A percentile compares a stretch with the other conserved stretches of the same genome.
Evolutionary conservation across 2,329 filamentous ascomycete genomes (phyloP).

Genomic region (Coniella vitis): DNA sequence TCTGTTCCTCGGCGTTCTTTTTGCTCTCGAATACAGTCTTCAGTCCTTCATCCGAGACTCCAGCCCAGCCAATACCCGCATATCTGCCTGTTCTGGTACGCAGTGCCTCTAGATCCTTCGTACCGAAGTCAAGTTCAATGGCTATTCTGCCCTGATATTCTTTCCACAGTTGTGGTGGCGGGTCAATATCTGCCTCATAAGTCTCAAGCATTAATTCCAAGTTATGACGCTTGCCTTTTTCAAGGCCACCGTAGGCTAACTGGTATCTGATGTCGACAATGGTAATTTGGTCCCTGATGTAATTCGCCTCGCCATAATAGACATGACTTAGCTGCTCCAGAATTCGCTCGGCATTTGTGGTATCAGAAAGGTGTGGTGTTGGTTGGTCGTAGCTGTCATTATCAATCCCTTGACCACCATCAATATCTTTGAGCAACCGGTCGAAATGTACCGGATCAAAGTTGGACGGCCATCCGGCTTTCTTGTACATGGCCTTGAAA

Average conservation of each 20-base stretch:
- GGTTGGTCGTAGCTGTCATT: background rate
- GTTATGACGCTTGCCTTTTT: background rate
- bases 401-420: background rate
- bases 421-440: background rate
- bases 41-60: background rate
- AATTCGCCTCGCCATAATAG: background rate
- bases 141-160: background rate
- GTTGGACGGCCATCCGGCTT: background rate
- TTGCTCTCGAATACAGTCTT: background rate
- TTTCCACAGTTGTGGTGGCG: background rate
- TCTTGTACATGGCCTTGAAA: background rate
- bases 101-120: background rate
- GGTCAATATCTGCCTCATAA: background rate
- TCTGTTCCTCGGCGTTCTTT: background rate
- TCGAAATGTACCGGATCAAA: background rate
- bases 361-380: background rate
- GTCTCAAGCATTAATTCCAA: background rate
- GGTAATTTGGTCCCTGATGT: background rate
- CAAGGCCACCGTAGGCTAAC: background rate
- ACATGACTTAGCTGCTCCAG: background rate
- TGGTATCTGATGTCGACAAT: background rate
- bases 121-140: background rate
- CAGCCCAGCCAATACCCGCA: background rate
- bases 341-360: background rate
- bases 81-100: background rate